Evolutionary conservation across 169 alveolate genomes (phyloP), one percentile per base, ranked within the genome.

Genomic region (Plasmodium chabaudi): DNA sequence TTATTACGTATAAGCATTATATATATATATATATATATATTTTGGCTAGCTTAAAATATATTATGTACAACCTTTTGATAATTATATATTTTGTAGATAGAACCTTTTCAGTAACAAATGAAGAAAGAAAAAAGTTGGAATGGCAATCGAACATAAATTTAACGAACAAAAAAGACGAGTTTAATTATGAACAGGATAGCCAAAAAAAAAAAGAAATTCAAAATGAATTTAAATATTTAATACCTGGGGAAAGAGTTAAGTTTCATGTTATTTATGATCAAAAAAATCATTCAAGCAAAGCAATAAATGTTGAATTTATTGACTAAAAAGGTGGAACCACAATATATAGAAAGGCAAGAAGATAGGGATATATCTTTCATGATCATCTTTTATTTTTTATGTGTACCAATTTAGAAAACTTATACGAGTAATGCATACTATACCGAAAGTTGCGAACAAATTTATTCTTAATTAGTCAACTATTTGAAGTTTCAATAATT

Each of bases 161-260:
- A 53, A 34, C 21, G 9, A 47, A 39, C 13, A 63, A 34, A 39
- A 63, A 75, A 64, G 75, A 13, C 13, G 68, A 75, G 0, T 61
- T 23, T 53, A 39, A 61, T 51, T 75, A 44, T 65, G 88, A 63
- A 19, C n/a, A 47, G 47, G 68, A 60, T 39, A 27, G 10, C n/a
- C 15, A 13, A 19, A 63, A 55, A 75, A 63, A 55, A 23, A 61
- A 75, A n/a, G 68, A 75, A 75, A 75, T 75, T 25, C 61, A 75
- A 39, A 63, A 23, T 13, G 88, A 75, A 12, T 75, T 75, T 55
- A 75, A 75, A 63, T 75, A 75, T 55, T 47, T 75, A 34, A 56
- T 75, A 65, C 88, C 88, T 25, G 88, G 88, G 1, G 88, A 75
- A 63, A 17, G 65, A 56, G 88, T 75, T 7, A 75, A 75, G 39